These are phyloP conservation scores for Candida oleophila DNA, from an alignment of 805 yeast genomes.

Conservation along the genomic window DNA sequence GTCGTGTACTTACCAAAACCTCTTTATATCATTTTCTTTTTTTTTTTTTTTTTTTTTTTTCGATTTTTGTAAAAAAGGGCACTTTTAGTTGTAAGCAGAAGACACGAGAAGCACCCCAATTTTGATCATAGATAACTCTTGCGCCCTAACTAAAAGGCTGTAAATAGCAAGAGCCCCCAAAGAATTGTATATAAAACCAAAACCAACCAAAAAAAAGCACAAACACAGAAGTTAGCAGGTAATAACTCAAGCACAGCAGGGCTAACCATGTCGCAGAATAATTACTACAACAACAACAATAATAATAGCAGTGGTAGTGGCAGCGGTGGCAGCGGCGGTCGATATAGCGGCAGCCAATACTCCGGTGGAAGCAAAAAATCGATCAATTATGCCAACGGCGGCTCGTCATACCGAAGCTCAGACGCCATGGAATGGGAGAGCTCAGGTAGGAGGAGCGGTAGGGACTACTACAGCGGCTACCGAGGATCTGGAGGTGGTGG, in stretches of 20 bases:
- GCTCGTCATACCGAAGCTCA: slow-evolving; percentile 5
- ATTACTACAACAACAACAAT: slow-evolving; percentile 2
- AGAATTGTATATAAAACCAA: background rate
- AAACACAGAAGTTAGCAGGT: no score
- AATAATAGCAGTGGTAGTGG: background rate
- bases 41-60: no score
- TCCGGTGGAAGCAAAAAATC: slow-evolving; percentile 1
- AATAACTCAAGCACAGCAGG: background rate
- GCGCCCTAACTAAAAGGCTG: background rate
- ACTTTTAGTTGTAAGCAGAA: no score
- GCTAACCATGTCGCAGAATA: slow-evolving; percentile 4
- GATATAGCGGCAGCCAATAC: slow-evolving; percentile 3
- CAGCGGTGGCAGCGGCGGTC: slow-evolving; percentile 1
- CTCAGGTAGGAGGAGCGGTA: slow-evolving; percentile 3
- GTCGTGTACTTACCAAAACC: no score
- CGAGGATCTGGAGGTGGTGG: slow-evolving; percentile 2
- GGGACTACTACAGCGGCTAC: slow-evolving; percentile 10
- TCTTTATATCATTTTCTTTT: no score
- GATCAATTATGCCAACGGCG: slow-evolving; percentile 1
- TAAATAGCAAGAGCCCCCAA: background rate
- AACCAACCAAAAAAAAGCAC: no score
- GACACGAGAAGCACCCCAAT: no score
- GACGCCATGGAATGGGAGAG: background rate
- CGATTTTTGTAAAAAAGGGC: no score
- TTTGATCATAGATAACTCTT: no score